Conservation (phyloP, 345 rosid species). For the Eucalyptus regnans region DNA sequence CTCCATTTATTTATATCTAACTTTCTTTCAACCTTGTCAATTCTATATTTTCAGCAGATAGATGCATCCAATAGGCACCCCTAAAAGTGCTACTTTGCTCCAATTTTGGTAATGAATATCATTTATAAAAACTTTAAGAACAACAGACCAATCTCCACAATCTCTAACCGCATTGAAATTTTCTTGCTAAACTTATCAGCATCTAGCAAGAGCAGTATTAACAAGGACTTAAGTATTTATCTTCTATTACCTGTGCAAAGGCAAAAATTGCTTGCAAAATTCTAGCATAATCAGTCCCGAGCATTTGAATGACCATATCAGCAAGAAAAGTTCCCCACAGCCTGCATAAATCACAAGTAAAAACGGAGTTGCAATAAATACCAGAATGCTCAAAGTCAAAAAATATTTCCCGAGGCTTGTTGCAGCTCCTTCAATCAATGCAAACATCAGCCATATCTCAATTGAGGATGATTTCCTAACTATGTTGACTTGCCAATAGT, state of each 20-base stretch:
- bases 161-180: background rate
- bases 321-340: conserved; percentile 95
- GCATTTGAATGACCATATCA: conserved; percentile 94
- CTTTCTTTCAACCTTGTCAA: background rate
- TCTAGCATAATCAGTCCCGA: conserved; percentile 95
- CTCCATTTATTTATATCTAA: background rate
- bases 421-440: background rate
- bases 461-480: background rate
- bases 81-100: background rate
- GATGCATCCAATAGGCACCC: background rate
- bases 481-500: background rate
- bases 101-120: background rate
- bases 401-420: background rate
- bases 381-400: background rate
- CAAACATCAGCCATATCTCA: background rate
- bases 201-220: background rate
- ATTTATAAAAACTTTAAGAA: background rate
- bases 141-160: background rate
- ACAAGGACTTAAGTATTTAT: background rate
- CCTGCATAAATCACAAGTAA: conserved; percentile 22
- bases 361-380: background rate
- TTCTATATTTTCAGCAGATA: background rate
- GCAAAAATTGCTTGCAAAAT: conserved; percentile 86
- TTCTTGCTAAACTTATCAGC: background rate
- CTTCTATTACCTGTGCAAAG: conserved; percentile 65